Percentiles rank a stretch among this genome's conserved stretches.
Evolutionary conservation across 2,329 filamentous ascomycete genomes (phyloP).

Genomic region (Botryotinia calthae): DNA sequence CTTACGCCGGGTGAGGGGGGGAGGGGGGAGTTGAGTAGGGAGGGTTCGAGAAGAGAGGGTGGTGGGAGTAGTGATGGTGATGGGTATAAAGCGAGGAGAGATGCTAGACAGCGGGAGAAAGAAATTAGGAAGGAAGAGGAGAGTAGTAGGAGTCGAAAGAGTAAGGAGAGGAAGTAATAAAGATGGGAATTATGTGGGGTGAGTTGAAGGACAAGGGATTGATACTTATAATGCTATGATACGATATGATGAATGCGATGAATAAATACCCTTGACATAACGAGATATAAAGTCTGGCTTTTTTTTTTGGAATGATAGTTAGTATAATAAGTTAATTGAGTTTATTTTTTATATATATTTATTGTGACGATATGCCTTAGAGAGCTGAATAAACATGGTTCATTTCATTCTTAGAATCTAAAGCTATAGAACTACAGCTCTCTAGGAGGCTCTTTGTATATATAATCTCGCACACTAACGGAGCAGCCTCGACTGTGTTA

Average conservation of each 20-base stretch:
- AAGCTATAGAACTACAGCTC: too few species aligned
- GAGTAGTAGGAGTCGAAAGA: conserved; percentile 5
- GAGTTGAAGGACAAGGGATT: background rate
- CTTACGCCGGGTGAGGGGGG: conserved; percentile 25
- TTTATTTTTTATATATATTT: background rate
- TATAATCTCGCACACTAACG: too few species aligned
- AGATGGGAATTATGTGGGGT: background rate
- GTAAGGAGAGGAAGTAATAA: background rate
- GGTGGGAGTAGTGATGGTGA: background rate
- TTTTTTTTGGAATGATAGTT: background rate
- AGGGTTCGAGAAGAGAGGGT: background rate
- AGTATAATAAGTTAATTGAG: background rate
- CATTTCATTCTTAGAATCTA: too few species aligned
- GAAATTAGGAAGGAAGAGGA: conserved; percentile 12
- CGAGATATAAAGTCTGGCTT: background rate
- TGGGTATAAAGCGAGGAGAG: conserved; percentile 20
- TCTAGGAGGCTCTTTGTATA: too few species aligned
- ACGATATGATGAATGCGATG: background rate
- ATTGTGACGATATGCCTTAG: too few species aligned
- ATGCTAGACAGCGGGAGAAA: conserved; percentile 16
- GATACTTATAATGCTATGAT: conserved; percentile 3
- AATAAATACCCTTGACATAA: conserved; percentile 9
- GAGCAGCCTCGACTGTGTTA: too few species aligned
- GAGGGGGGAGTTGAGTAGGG: background rate
- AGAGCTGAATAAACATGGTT: too few species aligned